A percentile compares a stretch with the other conserved stretches of the same genome.
Evolutionary conservation across 371 early-diverging fungal genomes (phyloP).

Genomic region (Homolaphlyctis polyrhiza): DNA sequence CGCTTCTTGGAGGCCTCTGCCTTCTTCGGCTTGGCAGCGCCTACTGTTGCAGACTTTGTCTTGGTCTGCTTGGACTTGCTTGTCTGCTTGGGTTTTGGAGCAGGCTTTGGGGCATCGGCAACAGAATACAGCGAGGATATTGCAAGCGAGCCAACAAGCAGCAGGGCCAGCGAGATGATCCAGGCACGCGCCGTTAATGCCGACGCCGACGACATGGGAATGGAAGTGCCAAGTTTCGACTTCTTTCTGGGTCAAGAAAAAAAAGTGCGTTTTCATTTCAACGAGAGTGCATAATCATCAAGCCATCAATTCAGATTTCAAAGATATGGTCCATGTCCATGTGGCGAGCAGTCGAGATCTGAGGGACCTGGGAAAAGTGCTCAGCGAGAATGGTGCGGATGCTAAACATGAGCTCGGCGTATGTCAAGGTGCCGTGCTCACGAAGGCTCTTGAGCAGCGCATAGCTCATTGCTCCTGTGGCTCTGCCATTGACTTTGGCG

Average conservation of each 20-base stretch:
- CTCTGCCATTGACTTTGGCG: slow-evolving; percentile 35
- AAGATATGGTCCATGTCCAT: not conserved
- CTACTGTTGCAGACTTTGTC: not conserved
- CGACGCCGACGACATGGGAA: too few species aligned
- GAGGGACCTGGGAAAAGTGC: not conserved
- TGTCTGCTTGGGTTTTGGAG: not conserved
- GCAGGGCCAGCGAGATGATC: not conserved
- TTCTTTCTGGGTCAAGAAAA: too few species aligned
- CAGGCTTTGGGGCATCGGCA: not conserved
- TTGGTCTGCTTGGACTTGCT: not conserved
- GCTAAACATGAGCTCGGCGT: slow-evolving; percentile 67
- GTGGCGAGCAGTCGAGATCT: not conserved
- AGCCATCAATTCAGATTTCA: not conserved
- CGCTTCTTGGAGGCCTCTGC: not conserved
- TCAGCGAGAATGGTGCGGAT: slow-evolving; percentile 58
- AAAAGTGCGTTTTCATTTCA: too few species aligned
- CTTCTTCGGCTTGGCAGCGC: not conserved
- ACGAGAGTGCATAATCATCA: too few species aligned
- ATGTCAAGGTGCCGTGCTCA: slow-evolving; percentile 56
- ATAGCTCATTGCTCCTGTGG: slow-evolving; percentile 79
- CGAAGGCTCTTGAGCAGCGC: slow-evolving; percentile 65
- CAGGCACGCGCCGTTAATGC: not conserved
- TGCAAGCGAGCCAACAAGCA: not conserved
- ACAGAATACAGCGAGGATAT: not conserved
- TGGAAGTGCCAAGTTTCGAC: too few species aligned